Base-by-base conservation (phyloP, 1,284 basidiomycete genomes). In the Trametes pubescens region DNA sequence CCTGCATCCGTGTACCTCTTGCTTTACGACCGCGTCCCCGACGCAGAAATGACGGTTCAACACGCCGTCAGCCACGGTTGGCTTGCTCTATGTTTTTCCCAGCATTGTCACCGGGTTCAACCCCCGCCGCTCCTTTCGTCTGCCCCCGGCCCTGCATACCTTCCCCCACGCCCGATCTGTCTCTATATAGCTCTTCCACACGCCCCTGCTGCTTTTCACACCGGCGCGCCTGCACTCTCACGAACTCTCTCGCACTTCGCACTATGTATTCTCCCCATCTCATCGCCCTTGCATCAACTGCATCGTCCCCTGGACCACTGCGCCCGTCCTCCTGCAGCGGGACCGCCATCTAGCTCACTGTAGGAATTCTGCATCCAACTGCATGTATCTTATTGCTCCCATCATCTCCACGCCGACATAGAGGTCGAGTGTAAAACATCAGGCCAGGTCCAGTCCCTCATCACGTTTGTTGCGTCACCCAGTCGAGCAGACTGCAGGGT, bases 311-410 rank as follows among this genome's bases (percentile, higher is more conserved):
- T 59, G 55, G 53, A 59, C 65, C 54, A 37, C 53, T n/a, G 18
- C 62, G 63, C 55, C 51, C 51, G 40, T 26, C 57, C 55, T 61
- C 64, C 61, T 64, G 59, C 66, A 63, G 47, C 59, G 48, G 59
- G 49, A 40, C 29, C 56, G 51, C 43, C 53, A 43, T 37, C 24
- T 40, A 51, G 22, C 64, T 57, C 52, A 57, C 51, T 65, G 67
- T 65, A 68, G 68, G 66, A 69, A 68, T 68, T 53, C 52, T 72
- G 73, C 74, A 75, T 74, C 73, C 73, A 75, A 75, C 73, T 75
- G 74, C 74, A 72, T 72, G 69, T 71, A 72, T 68, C 59, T 52
- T 70, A 72, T 64, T 64, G 48, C 63, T 65, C 29, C 52, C 26
- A 24, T 40, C 51, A 21, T 54, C 51, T 40, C 54, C 38, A 29